Conservation (phyloP, 176 grass and related monocot genomes). For the Stipa capillata region DNA sequence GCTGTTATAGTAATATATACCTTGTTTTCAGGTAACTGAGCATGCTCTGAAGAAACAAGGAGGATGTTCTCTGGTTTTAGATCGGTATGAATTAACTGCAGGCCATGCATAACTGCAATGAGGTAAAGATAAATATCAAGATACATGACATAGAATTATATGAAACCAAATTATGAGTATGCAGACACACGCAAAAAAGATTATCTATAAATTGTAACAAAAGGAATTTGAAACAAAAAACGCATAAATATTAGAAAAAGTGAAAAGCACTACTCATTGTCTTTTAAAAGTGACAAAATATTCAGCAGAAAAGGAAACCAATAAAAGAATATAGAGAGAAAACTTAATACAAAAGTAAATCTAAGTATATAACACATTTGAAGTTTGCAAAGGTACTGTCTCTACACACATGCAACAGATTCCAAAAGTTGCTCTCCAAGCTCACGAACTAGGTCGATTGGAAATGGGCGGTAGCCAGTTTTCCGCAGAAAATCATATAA, state of each 20-base stretch:
- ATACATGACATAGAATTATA: background rate
- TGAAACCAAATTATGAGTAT: background rate
- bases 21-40: constrained; percentile 39
- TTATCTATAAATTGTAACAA: background rate
- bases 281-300: background rate
- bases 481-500: constrained; percentile 69
- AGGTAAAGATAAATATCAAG: background rate
- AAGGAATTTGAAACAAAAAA: background rate
- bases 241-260: too few relatives aligned
- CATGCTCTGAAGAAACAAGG: constrained; percentile 44
- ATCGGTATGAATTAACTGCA: constrained; percentile 60
- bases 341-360: constrained; percentile 3
- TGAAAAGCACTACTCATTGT: background rate
- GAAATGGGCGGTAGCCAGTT: constrained; percentile 54
- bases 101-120: constrained; percentile 55
- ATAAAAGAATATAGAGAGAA: background rate
- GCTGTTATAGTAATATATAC: constrained; percentile 9
- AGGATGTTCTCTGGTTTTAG: constrained; percentile 75
- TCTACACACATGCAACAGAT: constrained; percentile 75
- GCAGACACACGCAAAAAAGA: background rate
- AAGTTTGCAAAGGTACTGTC: constrained; percentile 30
- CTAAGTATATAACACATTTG: background rate
- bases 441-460: constrained; percentile 59
- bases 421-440: constrained; percentile 69
- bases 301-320: background rate